Percentiles rank a stretch among this genome's conserved stretches.
Conservation (phyloP, 2,329 filamentous ascomycete species). For the Lachnellula hyalina region DNA sequence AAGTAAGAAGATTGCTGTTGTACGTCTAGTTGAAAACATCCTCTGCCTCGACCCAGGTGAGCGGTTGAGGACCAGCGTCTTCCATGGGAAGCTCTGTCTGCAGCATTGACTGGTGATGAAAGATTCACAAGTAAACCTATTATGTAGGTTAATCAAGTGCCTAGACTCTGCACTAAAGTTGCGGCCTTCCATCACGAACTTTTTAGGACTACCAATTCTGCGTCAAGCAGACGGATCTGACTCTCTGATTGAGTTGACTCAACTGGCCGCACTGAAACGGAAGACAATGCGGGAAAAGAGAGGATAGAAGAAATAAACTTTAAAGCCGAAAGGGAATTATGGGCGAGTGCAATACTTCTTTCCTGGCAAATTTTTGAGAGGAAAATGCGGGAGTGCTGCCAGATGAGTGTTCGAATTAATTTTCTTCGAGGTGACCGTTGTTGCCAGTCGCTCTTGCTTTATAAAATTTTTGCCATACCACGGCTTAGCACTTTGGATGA, state of each 20-base stretch:
- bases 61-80: too few species aligned
- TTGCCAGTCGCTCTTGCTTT: background rate
- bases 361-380: background rate
- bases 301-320: background rate
- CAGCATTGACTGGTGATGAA: too few species aligned
- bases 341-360: background rate
- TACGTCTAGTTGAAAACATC: too few species aligned
- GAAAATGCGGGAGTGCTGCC: background rate
- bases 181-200: too few species aligned
- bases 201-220: too few species aligned
- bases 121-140: too few species aligned
- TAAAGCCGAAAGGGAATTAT: background rate
- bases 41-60: too few species aligned
- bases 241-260: background rate
- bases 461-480: background rate
- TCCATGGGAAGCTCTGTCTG: too few species aligned
- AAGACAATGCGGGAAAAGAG: background rate
- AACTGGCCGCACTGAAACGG: background rate
- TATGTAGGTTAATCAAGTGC: too few species aligned
- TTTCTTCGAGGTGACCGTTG: background rate
- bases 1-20: too few species aligned
- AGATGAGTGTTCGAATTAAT: background rate
- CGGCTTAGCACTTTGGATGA: background rate
- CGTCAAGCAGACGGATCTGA: too few species aligned
- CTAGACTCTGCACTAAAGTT: too few species aligned